Evolutionary conservation across 495 filamentous ascomycete genomes (phyloP).

Genomic region (Talaromyces liani): DNA sequence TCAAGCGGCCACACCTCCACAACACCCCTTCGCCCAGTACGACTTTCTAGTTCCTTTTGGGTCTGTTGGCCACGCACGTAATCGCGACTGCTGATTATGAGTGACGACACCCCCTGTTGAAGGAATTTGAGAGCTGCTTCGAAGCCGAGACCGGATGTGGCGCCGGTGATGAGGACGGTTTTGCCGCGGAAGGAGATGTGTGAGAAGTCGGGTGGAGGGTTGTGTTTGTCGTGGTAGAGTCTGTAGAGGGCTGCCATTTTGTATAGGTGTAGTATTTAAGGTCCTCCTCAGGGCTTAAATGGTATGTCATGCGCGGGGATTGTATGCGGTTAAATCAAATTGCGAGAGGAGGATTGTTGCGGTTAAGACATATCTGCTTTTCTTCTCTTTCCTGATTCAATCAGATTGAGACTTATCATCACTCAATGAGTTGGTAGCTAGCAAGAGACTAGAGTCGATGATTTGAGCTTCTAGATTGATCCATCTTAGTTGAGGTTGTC

Average conservation of each 20-base stretch:
- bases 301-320: no score
- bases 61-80: constrained; percentile 37
- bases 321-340: neutral
- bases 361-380: neutral
- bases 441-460: neutral
- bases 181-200: constrained; percentile 35
- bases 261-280: neutral
- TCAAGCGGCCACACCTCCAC: constrained; percentile 49
- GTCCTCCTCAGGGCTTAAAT: no score
- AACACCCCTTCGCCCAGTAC: constrained; percentile 31
- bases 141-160: constrained; percentile 44
- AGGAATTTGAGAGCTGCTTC: constrained; percentile 40
- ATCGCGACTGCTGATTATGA: constrained; percentile 37
- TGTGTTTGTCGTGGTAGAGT: constrained; percentile 31
- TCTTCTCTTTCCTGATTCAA: neutral
- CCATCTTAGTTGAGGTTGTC: no score
- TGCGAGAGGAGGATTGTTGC: neutral
- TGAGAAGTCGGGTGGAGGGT: constrained; percentile 27
- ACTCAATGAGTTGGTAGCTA: no score
- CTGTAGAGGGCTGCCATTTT: constrained; percentile 33
- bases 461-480: no score
- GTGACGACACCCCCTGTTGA: constrained; percentile 29
- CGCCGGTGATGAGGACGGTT: constrained; percentile 50
- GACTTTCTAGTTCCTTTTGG: constrained; percentile 38
- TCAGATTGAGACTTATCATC: no score